A percentile compares a stretch with the other conserved stretches of the same genome.
Conservation (phyloP, 805 yeast genomes). For the Metschnikowia kofuensis region DNA sequence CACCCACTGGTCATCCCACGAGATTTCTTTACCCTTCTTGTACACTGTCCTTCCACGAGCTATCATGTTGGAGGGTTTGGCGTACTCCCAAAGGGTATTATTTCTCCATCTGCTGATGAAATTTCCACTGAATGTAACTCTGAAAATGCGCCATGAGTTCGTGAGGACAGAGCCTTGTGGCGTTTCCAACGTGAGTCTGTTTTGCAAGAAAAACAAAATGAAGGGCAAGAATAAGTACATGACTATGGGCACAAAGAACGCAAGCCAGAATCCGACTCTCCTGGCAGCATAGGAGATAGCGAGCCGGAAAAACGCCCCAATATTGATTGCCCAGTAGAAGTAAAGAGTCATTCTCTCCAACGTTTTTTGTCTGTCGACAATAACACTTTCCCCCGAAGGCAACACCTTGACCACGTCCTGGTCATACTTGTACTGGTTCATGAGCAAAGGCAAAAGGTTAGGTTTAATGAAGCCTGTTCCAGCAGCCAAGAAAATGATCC, state of each 20-base stretch:
- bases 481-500: constrained; percentile 11
- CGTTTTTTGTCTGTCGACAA: constrained; percentile 46
- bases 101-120: constrained; percentile 40
- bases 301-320: constrained; percentile 52
- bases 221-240: constrained; percentile 27
- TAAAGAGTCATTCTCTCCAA: constrained; percentile 36
- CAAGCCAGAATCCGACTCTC: constrained; percentile 53
- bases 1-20: constrained; percentile 48
- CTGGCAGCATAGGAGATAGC: constrained; percentile 53
- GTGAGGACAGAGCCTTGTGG: constrained; percentile 49
- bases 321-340: constrained; percentile 55
- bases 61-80: constrained; percentile 43
- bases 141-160: constrained; percentile 40
- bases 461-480: constrained; percentile 58
- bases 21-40: constrained; percentile 19
- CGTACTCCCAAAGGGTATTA: constrained; percentile 48
- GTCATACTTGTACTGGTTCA: constrained; percentile 53
- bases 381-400: constrained; percentile 63
- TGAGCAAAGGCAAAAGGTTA: constrained; percentile 46
- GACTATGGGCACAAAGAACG: constrained; percentile 44
- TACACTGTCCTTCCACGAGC: constrained; percentile 40
- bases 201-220: constrained; percentile 25
- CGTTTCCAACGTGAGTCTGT: constrained; percentile 25
- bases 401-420: constrained; percentile 56
- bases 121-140: constrained; percentile 41